Evolutionary conservation across 2,329 filamentous ascomycete genomes (phyloP), one percentile per base, ranked within the genome.

Genomic region (Paraphaeosphaeria sporulosa): DNA sequence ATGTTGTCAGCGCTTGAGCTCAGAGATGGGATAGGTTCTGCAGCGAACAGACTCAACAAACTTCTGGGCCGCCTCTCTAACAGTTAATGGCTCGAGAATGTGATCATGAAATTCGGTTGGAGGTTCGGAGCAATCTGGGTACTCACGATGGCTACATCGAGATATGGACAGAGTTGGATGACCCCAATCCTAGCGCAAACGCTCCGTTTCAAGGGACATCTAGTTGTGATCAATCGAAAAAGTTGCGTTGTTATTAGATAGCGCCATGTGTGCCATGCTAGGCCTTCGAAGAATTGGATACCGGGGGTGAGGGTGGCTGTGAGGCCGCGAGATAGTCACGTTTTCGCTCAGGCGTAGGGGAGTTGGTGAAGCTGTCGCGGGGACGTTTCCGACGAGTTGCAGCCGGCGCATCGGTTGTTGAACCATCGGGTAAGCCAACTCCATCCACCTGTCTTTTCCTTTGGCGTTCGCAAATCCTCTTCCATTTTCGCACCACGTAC

Each of bases 401-500:
- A 17, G 38, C n/a, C 8, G 17, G 23, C n/a, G n/a, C 38, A 32
- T 44, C 50, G 34, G 15, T 10, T 19, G 38, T 42, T 30, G 21
- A 19, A n/a, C 7, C 1, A 13, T 42, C 36, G 21, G 50, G 50
- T 42, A 61, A 57, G 4, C 34, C 17, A 3, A 61, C 32, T 17
- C 62, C 44, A 36, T 66, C 62, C 0, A 63, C 47, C 10, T 25
- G 51, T 32, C 55, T 66, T n/a, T 58, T 56, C 8, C 66, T 61
- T 21, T 68, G 59, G 34, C 60, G 65, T 25, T 58, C 51, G 3
- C 74, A 44, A 15, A 73, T 54, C 36, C 64, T 73, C 57, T 70
- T 75, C 75, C 75, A 77, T 50, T 75, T 67, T 12, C 61, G 57
- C 23, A 70, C 57, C 1, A 65, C 71, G 52, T 64, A 69, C 55